Evolutionary conservation across 345 rosid species (phyloP).

Genomic region (Moringa oleifera): DNA sequence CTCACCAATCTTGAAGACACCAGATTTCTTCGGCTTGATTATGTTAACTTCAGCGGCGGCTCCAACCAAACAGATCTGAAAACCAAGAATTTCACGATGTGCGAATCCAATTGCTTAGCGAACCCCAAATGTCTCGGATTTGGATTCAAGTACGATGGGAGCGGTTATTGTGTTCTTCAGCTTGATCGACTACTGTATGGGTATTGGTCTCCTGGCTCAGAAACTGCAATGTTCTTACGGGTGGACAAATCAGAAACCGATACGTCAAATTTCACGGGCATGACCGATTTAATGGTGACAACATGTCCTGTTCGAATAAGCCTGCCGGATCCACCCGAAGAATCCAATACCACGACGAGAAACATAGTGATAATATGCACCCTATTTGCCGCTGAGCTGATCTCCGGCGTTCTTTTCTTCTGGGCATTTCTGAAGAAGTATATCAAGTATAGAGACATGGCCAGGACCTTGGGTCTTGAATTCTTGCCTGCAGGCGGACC

Average conservation of each 20-base stretch:
- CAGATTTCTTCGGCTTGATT: constrained; percentile 54
- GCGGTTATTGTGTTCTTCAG: constrained; percentile 44
- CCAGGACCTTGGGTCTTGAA: constrained; percentile 61
- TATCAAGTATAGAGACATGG: constrained; percentile 69
- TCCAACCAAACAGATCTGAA: constrained; percentile 17
- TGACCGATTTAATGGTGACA: constrained; percentile 46
- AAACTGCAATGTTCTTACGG: constrained; percentile 39
- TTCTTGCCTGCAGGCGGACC: constrained; percentile 67
- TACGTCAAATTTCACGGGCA: constrained; percentile 36
- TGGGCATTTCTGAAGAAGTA: constrained; percentile 60
- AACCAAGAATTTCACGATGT: constrained; percentile 26
- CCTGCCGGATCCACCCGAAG: constrained; percentile 57
- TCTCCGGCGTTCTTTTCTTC: constrained; percentile 49
- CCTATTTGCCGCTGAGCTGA: constrained; percentile 55
- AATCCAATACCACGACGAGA: constrained; percentile 37
- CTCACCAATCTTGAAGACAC: constrained; percentile 13
- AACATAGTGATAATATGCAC: constrained; percentile 50
- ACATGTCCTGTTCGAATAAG: constrained; percentile 49
- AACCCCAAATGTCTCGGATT: constrained; percentile 37
- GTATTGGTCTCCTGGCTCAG: constrained; percentile 56
- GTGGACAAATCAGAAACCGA: constrained; percentile 36
- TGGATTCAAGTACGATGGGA: constrained; percentile 50
- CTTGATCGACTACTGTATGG: constrained; percentile 35
- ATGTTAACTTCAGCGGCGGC: constrained; percentile 49
- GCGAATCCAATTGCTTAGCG: constrained; percentile 32